phyloP scores from a whole-genome alignment of 1,139 yeast species.

The Hyphopichia khmerensis region DNA sequence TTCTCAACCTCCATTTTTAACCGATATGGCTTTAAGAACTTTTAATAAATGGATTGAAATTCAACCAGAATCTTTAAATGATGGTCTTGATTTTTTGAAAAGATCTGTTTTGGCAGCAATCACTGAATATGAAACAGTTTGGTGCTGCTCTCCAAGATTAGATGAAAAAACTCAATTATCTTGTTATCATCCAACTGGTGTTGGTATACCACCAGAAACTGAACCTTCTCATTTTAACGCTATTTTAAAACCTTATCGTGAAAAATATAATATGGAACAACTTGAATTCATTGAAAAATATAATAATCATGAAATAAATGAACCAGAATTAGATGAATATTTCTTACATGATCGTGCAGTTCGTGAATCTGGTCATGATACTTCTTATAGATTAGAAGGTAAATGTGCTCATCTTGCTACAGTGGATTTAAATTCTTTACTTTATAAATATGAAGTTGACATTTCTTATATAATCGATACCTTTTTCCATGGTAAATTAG shows the following conservation, averaged over 20 bases:
- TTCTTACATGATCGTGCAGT: slow-evolving; percentile 93
- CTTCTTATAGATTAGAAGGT: slow-evolving; percentile 87
- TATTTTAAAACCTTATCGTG: slow-evolving; percentile 66
- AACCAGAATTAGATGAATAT: slow-evolving; percentile 82
- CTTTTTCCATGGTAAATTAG: slow-evolving; percentile 53
- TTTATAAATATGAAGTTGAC: slow-evolving; percentile 89
- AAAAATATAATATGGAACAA: slow-evolving; percentile 59
- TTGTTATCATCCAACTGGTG: slow-evolving; percentile 86
- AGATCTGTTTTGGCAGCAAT: slow-evolving; percentile 78
- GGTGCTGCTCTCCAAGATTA: slow-evolving; percentile 74
- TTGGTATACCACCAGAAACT: slow-evolving; percentile 95
- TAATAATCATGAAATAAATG: slow-evolving; percentile 63
- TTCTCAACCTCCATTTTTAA: slow-evolving; percentile 96
- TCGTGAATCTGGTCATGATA: slow-evolving; percentile 96
- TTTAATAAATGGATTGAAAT: slow-evolving; percentile 56
- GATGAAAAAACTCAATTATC: slow-evolving; percentile 82
- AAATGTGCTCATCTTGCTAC: slow-evolving; percentile 88
- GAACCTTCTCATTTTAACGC: slow-evolving; percentile 86
- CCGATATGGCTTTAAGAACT: slow-evolving; percentile 83
- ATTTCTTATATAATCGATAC: slow-evolving; percentile 65
- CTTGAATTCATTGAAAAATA: slow-evolving; percentile 73
- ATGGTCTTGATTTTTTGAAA: slow-evolving; percentile 58
- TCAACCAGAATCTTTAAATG: slow-evolving; percentile 29
- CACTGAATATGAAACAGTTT: slow-evolving; percentile 78
- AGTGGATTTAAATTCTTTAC: slow-evolving; percentile 79